These are phyloP conservation scores for Pichia sp. DNA, from an alignment of 1,139 yeast species.

Conservation along the genomic window DNA sequence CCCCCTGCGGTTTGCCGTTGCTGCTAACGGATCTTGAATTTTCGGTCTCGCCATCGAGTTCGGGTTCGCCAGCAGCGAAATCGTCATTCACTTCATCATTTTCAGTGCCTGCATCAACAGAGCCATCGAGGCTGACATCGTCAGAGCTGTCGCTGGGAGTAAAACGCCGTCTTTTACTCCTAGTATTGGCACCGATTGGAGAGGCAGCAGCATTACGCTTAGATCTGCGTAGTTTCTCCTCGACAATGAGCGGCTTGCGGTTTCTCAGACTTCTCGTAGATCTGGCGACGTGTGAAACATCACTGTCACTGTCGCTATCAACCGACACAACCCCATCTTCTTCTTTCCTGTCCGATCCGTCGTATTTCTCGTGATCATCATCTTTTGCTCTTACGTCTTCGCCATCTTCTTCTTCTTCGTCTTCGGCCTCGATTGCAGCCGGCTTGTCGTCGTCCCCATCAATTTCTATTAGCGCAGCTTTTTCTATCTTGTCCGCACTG, in stretches of 20 bases:
- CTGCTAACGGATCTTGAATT: background rate
- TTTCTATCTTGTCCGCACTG: constrained; percentile 6
- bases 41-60: background rate
- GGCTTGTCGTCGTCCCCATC: background rate
- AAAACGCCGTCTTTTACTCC: constrained; percentile 6
- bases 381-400: constrained; percentile 2
- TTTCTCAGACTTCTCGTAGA: constrained; percentile 4
- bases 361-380: constrained; percentile 3
- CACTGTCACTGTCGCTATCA: background rate
- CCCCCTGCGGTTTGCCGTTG: background rate
- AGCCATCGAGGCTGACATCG: background rate
- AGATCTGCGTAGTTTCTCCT: background rate
- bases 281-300: constrained; percentile 1
- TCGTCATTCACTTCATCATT: constrained; percentile 2
- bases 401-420: background rate
- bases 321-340: background rate
- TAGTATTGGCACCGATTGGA: background rate
- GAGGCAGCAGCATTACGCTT: constrained; percentile 1
- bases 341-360: constrained; percentile 4
- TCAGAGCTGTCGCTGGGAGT: background rate
- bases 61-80: constrained; percentile 2
- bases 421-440: background rate
- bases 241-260: background rate
- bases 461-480: background rate
- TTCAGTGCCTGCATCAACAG: constrained; percentile 1